Evolutionary conservation across 202 grass and related monocot genomes (phyloP).

Genomic region (Hordeum pubiflorum): DNA sequence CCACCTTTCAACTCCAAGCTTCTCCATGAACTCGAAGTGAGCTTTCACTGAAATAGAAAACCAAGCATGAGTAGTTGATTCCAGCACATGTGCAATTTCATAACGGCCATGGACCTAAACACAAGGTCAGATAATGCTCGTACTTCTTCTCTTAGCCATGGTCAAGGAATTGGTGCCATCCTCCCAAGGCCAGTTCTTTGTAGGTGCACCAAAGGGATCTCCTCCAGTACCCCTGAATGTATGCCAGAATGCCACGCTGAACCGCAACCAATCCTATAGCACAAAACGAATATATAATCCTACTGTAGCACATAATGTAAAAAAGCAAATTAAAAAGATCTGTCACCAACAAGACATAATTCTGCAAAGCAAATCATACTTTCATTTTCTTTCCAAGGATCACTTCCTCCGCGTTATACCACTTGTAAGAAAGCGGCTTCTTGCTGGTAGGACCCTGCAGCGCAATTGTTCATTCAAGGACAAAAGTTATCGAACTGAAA

Average conservation of each 20-base stretch:
- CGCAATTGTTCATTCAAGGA: neutral
- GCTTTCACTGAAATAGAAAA: constrained; percentile 58
- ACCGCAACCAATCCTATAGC: constrained; percentile 76
- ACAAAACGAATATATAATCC: neutral
- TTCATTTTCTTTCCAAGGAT: constrained; percentile 99
- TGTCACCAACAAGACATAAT: neutral
- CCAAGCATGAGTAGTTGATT: neutral
- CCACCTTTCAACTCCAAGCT: constrained; percentile 93
- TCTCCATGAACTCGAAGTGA: constrained; percentile 92
- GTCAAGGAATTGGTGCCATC: constrained; percentile 83
- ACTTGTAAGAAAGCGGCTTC: constrained; percentile 90
- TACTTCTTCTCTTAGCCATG: constrained; percentile 99
- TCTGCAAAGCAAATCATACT: constrained; percentile 27
- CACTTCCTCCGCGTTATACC: constrained; percentile 88
- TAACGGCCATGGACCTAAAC: neutral
- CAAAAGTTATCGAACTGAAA: neutral
- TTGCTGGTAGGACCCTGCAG: constrained; percentile 74
- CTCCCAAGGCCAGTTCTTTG: constrained; percentile 94
- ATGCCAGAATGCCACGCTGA: constrained; percentile 93
- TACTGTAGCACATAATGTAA: neutral
- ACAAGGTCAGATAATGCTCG: constrained; percentile 2
- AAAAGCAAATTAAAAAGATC: neutral
- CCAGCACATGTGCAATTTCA: neutral
- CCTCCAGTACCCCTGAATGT: constrained; percentile 74
- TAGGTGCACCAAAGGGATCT: constrained; percentile 77